Base-by-base conservation (phyloP, 768 basidiomycete genomes). In the Solioccasus polychromus region DNA sequence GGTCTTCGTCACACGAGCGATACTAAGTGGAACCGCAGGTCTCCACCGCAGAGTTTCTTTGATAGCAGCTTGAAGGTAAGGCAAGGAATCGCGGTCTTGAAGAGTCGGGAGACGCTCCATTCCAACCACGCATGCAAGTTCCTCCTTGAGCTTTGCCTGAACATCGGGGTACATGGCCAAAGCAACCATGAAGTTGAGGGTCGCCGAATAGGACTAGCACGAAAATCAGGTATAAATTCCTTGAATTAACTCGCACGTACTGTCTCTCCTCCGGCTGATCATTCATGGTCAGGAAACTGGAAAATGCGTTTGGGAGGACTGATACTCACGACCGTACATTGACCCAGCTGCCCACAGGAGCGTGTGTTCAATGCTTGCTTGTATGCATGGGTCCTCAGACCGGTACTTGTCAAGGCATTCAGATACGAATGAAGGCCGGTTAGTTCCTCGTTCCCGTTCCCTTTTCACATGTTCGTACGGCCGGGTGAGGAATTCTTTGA, bases 61-160 rank as follows among this genome's bases (percentile, higher is more conserved):
- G 24, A 54, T 45, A 7, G 34, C 10, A 68, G 78, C 78, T 15
- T 68, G 68, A 17, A 78, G 50, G 46, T 83, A 83, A 0, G 80
- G 78, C 5, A 83, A 65, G 5, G 61, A 57, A 35, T 75, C 61
- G 15, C 52, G 52, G 44, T 55, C 53, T 15, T 50, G 32, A n/a
- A 46, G 31, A 7, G 50, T 66, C 0, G 81, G 81, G 2, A 82
- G 64, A n/a, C 79, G 67, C 5, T 70, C 76, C 1, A 14, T 39
- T 42, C 50, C 76, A 47, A 81, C 59, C 4, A 80, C 72, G 1
- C 68, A 44, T 47, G 77, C 75, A 5, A 83, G 67, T 51, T 82
- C 82, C 14, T 64, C 70, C 46, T 79, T 79, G 0, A 77, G 76
- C 49, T 73, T 74, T 51, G 62, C 69, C 55, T 76, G 73, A 8